These are phyloP conservation scores for Cutaneotrichosporon cutaneum DNA, from an alignment of 1,284 basidiomycete species.

Conservation along the genomic window DNA sequence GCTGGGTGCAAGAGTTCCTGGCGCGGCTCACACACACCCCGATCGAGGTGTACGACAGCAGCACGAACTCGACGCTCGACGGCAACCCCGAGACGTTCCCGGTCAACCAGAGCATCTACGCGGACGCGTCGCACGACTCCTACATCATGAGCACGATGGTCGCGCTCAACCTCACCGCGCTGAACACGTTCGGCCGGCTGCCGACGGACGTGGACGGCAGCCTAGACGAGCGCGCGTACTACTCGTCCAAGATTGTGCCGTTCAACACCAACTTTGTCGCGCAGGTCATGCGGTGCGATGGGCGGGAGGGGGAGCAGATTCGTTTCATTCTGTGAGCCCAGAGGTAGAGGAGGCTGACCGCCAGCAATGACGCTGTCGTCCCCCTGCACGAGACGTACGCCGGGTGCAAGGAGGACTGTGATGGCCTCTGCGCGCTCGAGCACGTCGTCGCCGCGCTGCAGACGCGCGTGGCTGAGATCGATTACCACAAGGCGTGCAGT, in stretches of 20 bases:
- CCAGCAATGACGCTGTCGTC: slow-evolving; percentile 77
- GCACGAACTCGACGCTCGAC: slow-evolving; percentile 76
- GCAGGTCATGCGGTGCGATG: slow-evolving; percentile 45
- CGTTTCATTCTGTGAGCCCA: slow-evolving; percentile 44
- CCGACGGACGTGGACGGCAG: slow-evolving; percentile 4
- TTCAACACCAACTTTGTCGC: slow-evolving; percentile 61
- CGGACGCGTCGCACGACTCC: slow-evolving; percentile 56
- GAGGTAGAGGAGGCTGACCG: no score
- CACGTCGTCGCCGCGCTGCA: slow-evolving; percentile 71
- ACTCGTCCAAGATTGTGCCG: slow-evolving; percentile 66
- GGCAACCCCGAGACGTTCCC: slow-evolving; percentile 72
- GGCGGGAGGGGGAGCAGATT: slow-evolving; percentile 40
- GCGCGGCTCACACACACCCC: slow-evolving; percentile 73
- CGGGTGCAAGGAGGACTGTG: slow-evolving; percentile 65
- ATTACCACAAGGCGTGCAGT: slow-evolving; percentile 71
- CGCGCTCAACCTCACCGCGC: slow-evolving; percentile 65
- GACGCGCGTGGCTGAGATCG: slow-evolving; percentile 65
- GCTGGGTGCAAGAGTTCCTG: slow-evolving; percentile 78
- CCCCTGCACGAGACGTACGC: slow-evolving; percentile 69
- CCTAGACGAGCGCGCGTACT: slow-evolving; percentile 58
- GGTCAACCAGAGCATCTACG: slow-evolving; percentile 73
- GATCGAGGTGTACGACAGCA: slow-evolving; percentile 66
- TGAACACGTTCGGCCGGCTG: slow-evolving; percentile 33
- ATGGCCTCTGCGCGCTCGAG: slow-evolving; percentile 76
- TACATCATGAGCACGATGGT: slow-evolving; percentile 74